Base-by-base conservation (phyloP, 2,329 filamentous ascomycete genomes). In the Fusarium albosuccineum region DNA sequence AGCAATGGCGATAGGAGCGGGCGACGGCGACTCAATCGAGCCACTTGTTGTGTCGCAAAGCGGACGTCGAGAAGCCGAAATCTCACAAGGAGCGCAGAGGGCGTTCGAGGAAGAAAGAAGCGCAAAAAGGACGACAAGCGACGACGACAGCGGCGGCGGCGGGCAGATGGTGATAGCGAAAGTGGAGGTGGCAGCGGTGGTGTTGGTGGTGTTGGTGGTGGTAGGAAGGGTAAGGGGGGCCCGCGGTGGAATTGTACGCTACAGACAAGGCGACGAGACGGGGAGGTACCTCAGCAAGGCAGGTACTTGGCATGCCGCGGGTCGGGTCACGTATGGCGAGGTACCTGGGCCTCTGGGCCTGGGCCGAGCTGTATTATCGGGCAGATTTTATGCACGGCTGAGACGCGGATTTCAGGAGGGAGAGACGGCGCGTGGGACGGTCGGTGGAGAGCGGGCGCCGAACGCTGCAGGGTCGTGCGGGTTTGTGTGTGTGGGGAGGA, bases 341-440 rank as follows among this genome's bases (percentile, higher is more conserved):
- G 66, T 69, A 70, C 62, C 59, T 46, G 59, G 22, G 22, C 22
- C 22, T 22, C 22, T 22, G 22, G 22, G 42, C 53, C 58, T 67
- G 66, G 66, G 60, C 57, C 46, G 34, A 60, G 52, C 44, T 64
- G 62, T 67, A 56, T 67, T 59, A 45, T 62, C 58, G 63, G 66
- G 53, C 60, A 66, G 69, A 60, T 71, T 72, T 48, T 73, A 73
- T 73, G 71, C 71, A 73, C 70, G 71, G 71, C 71, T 73, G 71
- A 73, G 71, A 73, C 71, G 71, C 71, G 67, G 68, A 73, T 68
- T 72, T 73, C 71, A 73, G 71, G 71, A 73, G 71, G 64, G 56
- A 70, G 68, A 70, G 67, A 70, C 65, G 71, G 70, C 69, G 71
- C 67, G 67, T 73, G 71, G 71, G 71, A 72, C 71, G 71, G 69